phyloP scores from a whole-genome alignment of 495 filamentous ascomycete genomes.

The Tuber brumale region DNA sequence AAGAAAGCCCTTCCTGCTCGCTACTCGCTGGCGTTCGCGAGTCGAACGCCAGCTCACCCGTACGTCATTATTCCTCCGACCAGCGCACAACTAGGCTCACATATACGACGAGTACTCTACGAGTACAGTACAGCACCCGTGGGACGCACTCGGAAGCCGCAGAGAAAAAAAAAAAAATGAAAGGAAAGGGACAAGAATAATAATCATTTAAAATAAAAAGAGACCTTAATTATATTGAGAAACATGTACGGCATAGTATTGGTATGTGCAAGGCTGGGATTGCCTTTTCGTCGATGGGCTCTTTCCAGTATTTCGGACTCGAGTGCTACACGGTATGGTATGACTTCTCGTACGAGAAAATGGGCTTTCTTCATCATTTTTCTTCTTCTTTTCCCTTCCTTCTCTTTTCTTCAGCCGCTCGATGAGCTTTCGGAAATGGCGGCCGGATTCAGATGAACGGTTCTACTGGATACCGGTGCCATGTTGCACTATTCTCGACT shows the following conservation, averaged over 20 bases:
- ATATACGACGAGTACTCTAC: background rate
- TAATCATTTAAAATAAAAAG: background rate
- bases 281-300: background rate
- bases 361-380: background rate
- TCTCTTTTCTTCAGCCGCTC: background rate
- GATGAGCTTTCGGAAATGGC: background rate
- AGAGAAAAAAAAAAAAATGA: too few relatives aligned
- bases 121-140: background rate
- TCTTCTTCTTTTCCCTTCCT: background rate
- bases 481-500: background rate
- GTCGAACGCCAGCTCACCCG: conserved; percentile 35
- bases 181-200: too few relatives aligned
- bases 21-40: conserved; percentile 26
- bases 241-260: background rate
- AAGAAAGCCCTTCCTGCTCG: conserved; percentile 17
- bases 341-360: background rate
- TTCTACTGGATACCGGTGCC: background rate
- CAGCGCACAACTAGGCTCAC: background rate
- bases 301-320: background rate
- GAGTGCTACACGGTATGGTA: background rate
- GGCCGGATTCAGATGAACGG: background rate
- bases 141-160: background rate
- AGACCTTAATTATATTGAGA: background rate
- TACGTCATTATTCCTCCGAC: conserved; percentile 1
- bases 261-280: background rate